phyloP scores from a whole-genome alignment of 495 filamentous ascomycete species.

The Talaromyces stipitatus region DNA sequence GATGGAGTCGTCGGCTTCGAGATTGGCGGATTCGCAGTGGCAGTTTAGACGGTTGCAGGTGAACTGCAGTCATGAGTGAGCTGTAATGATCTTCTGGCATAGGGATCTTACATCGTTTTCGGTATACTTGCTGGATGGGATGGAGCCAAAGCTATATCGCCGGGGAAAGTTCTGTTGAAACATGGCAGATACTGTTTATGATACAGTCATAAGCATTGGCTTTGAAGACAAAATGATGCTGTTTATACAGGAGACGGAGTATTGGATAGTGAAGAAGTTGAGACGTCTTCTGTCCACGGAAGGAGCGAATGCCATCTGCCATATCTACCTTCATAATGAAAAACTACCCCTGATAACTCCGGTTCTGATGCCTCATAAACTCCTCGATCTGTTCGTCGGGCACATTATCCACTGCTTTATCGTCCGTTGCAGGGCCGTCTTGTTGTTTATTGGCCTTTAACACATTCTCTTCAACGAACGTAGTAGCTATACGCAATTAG shows the following conservation, averaged over 20 bases:
- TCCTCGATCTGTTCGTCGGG: conserved; percentile 24
- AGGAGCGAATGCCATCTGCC: neutral
- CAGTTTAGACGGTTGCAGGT: neutral
- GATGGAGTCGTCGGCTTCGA: neutral
- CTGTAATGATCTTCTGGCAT: neutral
- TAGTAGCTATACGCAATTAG: neutral
- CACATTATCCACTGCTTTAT: conserved; percentile 19
- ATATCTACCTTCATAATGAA: neutral
- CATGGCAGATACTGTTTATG: conserved; percentile 6
- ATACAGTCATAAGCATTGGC: conserved; percentile 8
- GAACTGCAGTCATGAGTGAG: neutral
- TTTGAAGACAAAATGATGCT: neutral
- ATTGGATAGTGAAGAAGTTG: neutral
- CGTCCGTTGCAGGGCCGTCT: conserved; percentile 7
- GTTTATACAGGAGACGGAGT: neutral
- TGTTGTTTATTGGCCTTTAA: neutral
- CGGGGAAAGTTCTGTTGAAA: neutral
- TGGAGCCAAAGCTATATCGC: neutral
- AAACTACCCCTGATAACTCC: conserved; percentile 11
- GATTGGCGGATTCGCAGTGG: conserved; percentile 3
- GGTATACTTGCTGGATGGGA: conserved; percentile 1
- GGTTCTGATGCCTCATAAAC: conserved; percentile 23
- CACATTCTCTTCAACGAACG: neutral
- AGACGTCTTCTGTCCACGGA: neutral
- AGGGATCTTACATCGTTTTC: neutral